These are phyloP conservation scores for Ministeria vibrans DNA, from an alignment of 78 protist species.

Conservation along the genomic window DNA sequence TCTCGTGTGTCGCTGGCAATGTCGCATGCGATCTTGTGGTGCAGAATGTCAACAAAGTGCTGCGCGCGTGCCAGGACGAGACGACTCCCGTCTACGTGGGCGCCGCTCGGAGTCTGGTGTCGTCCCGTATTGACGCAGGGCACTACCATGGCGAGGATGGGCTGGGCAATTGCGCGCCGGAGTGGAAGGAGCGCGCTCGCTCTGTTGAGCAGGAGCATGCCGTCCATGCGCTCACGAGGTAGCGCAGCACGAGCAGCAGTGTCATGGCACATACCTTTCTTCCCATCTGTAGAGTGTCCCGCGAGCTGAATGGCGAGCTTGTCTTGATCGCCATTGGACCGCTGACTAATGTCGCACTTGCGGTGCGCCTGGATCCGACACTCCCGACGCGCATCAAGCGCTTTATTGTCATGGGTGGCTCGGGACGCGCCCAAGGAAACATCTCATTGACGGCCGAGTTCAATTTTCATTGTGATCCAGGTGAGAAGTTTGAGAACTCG, in stretches of 20 bases:
- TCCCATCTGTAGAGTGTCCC: background rate
- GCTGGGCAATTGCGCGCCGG: background rate
- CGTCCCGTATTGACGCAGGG: background rate
- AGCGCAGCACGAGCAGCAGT: background rate
- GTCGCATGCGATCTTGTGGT: background rate
- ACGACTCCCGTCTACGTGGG: background rate
- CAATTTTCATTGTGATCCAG: no score
- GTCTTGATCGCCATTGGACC: background rate
- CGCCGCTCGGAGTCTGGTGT: background rate
- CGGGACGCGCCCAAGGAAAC: background rate
- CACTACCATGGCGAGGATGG: background rate
- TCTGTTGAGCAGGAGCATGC: background rate
- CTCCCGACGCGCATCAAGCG: background rate
- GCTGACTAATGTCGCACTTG: background rate
- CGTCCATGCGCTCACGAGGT: background rate
- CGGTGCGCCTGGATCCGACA: background rate
- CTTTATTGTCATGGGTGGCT: background rate
- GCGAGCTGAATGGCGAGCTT: background rate
- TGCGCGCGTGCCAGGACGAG: background rate
- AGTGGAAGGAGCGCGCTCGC: background rate
- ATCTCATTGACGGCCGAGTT: background rate
- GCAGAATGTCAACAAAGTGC: background rate
- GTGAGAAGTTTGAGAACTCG: no score
- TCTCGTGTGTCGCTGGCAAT: background rate
- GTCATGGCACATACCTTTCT: background rate